Evolutionary conservation across 2,329 filamentous ascomycete species (phyloP), one percentile per base, ranked within the genome.

Genomic region (Atkinsonella texensis): DNA sequence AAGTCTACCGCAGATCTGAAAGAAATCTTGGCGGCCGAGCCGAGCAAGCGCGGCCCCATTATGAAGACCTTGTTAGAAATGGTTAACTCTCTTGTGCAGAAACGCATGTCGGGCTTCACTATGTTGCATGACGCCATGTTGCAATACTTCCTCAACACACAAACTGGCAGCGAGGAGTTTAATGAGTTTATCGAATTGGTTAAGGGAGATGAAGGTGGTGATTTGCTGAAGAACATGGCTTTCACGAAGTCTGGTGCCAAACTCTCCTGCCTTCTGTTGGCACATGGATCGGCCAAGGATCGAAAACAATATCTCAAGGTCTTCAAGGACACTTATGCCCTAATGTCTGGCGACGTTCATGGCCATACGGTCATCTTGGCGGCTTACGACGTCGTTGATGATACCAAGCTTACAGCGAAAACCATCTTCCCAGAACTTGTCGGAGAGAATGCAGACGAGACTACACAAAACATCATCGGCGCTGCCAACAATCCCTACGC

Each of bases 111-210:
- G 1, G 91, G 89, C 10, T 97, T 98, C 70, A 97, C 91, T 2
- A 94, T 98, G 79, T 80, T 98, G 18, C 94, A 98, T 68, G 93
- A 97, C 62, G 93, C 93, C 48, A 95, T 98, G 90, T 75, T 96
- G 54, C 91, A 98, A 66, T 98, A 96, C 69, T 96, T 91, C 70
- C 72, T 89, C 50, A 91, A 86, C 61, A 81, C 84, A 46, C 84
- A 85, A 57, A 74, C 80, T 4, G 89, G 85, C 3, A 87, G 83
- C 44, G 82, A 87, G 53, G 91, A 97, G 65, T 83, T 88, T 42
- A 86, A 76, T 33, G 89, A 95, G 60, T 96, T 95, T 63, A 71
- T 94, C 53, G 90, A 97, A 67, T 77, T 94, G 58, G 74, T 98
- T 62, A 95, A 94, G 71, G 87, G 87, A 41, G 91, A 98, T 58